Evolutionary conservation across 2,329 filamentous ascomycete species (phyloP).

Genomic region (Nigrospora osmanthi): DNA sequence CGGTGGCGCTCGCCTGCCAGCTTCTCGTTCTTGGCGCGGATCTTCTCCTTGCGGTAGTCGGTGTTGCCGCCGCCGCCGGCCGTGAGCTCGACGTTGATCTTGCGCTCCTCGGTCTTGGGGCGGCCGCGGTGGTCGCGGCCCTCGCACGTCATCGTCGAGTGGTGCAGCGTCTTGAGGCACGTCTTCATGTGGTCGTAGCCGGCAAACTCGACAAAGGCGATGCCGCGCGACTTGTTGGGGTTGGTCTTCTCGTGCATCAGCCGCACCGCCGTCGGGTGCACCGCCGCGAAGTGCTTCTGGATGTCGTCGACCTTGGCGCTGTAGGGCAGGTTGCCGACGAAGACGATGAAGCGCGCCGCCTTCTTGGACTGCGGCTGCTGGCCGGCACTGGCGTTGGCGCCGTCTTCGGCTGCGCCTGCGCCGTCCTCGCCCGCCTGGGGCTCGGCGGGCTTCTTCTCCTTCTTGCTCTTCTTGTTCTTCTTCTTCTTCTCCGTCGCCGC

Average conservation of each 20-base stretch:
- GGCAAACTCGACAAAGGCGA: slow-evolving; percentile 85
- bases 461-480: slow-evolving; percentile 26
- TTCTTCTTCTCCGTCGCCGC: slow-evolving; percentile 11
- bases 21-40: slow-evolving; percentile 79
- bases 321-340: slow-evolving; percentile 88
- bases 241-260: slow-evolving; percentile 61
- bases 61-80: slow-evolving; percentile 82
- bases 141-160: slow-evolving; percentile 59
- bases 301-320: slow-evolving; percentile 65
- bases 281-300: slow-evolving; percentile 66
- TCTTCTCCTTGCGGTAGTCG: slow-evolving; percentile 63
- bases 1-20: slow-evolving; percentile 58
- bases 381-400: slow-evolving; percentile 9
- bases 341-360: slow-evolving; percentile 63
- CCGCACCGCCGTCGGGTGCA: slow-evolving; percentile 63
- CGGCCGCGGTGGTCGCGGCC: slow-evolving; percentile 25
- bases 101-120: slow-evolving; percentile 44
- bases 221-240: slow-evolving; percentile 60
- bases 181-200: slow-evolving; percentile 87
- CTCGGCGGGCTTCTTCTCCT: slow-evolving; percentile 14
- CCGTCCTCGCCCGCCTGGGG: slow-evolving; percentile 3
- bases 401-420: slow-evolving; percentile 1
- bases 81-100: slow-evolving; percentile 91
- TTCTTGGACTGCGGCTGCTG: slow-evolving; percentile 18
- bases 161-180: slow-evolving; percentile 84